These are phyloP conservation scores for Solanum pennellii DNA, from an alignment of 257 asterid species.

Conservation along the genomic window DNA sequence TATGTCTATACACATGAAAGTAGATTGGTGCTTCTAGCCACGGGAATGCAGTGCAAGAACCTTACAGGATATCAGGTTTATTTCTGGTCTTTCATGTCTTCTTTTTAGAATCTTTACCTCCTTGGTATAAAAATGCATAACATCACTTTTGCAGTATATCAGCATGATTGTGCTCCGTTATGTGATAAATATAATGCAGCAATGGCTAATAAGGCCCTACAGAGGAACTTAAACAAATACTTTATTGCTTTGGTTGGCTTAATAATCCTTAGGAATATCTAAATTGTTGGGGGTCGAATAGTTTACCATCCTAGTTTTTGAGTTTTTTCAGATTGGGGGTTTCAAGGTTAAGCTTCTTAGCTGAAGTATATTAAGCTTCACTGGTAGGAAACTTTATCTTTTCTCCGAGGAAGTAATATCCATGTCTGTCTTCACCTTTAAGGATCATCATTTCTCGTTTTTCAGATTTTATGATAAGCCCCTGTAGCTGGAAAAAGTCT, in stretches of 20 bases:
- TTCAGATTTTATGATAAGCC: neutral
- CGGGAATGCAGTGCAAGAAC: constrained; percentile 88
- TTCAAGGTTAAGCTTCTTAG: neutral
- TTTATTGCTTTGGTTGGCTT: neutral
- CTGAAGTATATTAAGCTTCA: neutral
- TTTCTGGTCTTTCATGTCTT: constrained; percentile 1
- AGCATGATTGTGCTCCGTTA: neutral
- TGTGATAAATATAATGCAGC: neutral
- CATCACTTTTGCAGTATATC: neutral
- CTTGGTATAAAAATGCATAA: neutral
- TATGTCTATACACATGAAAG: constrained; percentile 93
- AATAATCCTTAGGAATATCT: neutral
- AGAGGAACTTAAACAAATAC: neutral
- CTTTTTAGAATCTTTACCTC: neutral
- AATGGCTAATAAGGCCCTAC: neutral
- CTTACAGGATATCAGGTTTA: constrained; percentile 88
- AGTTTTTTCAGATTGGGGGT: neutral
- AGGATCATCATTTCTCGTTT: neutral
- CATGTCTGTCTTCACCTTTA: neutral
- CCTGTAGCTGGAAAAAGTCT: neutral
- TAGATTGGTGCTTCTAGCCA: constrained; percentile 89
- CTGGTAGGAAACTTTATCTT: neutral
- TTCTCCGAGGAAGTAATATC: neutral
- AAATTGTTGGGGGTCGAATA: neutral
- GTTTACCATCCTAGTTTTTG: neutral